Conservation (phyloP, 305 asterid species). For the Fraxinus latifolia region DNA sequence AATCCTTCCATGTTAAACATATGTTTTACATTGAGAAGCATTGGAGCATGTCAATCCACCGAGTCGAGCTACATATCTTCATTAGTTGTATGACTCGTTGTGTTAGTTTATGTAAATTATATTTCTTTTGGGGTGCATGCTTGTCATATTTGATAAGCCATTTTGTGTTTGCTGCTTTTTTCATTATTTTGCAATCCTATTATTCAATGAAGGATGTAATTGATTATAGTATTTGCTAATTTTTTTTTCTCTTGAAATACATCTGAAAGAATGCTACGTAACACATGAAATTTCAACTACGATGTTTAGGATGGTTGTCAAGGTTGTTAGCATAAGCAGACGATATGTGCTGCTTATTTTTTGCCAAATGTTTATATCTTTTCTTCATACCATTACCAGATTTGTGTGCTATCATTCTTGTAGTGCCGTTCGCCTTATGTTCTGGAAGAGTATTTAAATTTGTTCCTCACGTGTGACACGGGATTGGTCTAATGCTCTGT, state of each 20-base stretch:
- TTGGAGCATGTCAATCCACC: no score
- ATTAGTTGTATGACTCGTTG: no score
- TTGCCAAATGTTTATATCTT: not conserved
- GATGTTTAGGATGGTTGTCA: not conserved
- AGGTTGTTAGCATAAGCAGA: slow-evolving; percentile 4
- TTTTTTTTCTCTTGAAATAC: not conserved
- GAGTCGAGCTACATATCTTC: no score
- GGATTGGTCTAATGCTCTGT: slow-evolving; percentile 7
- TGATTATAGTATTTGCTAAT: not conserved
- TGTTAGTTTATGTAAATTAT: no score
- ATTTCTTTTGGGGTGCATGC: no score
- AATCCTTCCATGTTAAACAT: not conserved
- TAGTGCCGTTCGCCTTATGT: slow-evolving; percentile 2
- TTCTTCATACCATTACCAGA: not conserved
- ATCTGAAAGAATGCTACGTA: not conserved
- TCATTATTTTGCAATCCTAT: not conserved
- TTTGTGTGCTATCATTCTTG: not conserved
- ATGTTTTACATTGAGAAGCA: not conserved
- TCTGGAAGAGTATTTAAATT: not conserved
- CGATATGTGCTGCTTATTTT: slow-evolving; percentile 3
- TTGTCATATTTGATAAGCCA: no score
- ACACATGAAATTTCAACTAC: not conserved
- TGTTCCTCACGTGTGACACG: not conserved
- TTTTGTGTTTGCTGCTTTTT: not conserved
- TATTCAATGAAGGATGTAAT: not conserved